Evolutionary conservation across 768 basidiomycete species (phyloP).

Genomic region (Leccinum subtestaceum): DNA sequence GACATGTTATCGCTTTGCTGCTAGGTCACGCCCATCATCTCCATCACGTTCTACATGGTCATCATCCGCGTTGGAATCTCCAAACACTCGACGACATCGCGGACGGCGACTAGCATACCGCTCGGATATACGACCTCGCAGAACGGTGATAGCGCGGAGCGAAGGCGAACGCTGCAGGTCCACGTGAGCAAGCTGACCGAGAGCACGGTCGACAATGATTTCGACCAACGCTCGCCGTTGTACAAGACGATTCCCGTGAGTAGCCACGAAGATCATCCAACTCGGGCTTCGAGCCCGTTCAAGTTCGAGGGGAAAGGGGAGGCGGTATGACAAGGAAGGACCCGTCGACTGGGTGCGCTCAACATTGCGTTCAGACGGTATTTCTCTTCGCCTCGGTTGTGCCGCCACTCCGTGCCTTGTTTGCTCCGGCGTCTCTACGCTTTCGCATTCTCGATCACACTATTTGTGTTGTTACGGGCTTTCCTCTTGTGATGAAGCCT

Average conservation of each 20-base stretch:
- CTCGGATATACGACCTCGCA: too few relatives aligned
- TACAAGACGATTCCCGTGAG: background rate
- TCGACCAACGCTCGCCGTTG: background rate
- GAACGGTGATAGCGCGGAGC: background rate
- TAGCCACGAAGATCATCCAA: background rate
- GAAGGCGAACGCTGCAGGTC: background rate
- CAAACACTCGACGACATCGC: too few relatives aligned
- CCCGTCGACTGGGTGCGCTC: background rate
- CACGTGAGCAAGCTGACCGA: background rate
- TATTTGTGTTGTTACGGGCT: background rate
- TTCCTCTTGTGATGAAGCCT: background rate
- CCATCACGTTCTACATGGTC: conserved; percentile 20
- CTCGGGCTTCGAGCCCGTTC: background rate
- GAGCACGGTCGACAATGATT: background rate
- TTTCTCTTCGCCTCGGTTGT: too few relatives aligned
- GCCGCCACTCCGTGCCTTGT: background rate
- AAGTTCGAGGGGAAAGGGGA: background rate
- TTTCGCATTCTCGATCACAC: background rate
- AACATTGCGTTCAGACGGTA: too few relatives aligned
- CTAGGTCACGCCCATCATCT: conserved; percentile 5
- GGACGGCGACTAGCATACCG: background rate
- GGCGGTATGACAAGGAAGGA: background rate
- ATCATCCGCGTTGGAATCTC: conserved; percentile 12
- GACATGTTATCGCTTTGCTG: too few relatives aligned
- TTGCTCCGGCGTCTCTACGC: background rate